A percentile compares a stretch with the other conserved stretches of the same genome.
Evolutionary conservation across 805 yeast species (phyloP).

Genomic region (Metschnikowia lunata): DNA sequence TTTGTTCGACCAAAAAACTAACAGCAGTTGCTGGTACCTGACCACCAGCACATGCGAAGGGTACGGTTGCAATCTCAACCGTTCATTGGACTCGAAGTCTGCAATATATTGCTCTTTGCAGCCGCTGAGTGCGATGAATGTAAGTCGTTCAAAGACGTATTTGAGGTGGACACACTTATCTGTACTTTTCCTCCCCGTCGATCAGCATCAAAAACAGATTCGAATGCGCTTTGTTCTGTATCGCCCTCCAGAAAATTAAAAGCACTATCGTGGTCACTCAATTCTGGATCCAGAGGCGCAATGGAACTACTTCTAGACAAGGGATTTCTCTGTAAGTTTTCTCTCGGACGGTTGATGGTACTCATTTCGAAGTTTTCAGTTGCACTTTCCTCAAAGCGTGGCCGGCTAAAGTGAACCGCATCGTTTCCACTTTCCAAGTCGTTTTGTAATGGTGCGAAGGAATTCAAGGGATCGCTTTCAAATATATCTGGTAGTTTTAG

Average conservation of each 20-base stretch:
- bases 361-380: constrained; percentile 22
- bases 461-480: constrained; percentile 30
- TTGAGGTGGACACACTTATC: constrained; percentile 30
- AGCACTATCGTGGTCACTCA: not conserved
- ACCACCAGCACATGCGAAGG: too few relatives aligned
- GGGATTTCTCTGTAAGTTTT: not conserved
- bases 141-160: constrained; percentile 33
- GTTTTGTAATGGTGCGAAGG: constrained; percentile 13
- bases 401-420: constrained; percentile 7
- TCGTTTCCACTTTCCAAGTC: constrained; percentile 9
- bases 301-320: constrained; percentile 5
- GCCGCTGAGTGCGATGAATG: constrained; percentile 1
- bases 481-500: constrained; percentile 24
- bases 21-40: not conserved
- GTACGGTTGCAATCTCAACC: not conserved
- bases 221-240: constrained; percentile 34
- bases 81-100: not conserved
- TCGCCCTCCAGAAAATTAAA: constrained; percentile 19
- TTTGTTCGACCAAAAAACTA: constrained; percentile 9
- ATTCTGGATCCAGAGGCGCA: not conserved
- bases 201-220: constrained; percentile 33
- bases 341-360: constrained; percentile 10
- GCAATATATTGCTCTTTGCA: not conserved
- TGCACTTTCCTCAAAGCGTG: constrained; percentile 8
- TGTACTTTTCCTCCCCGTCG: constrained; percentile 23